Evolutionary conservation across 371 early-diverging fungal genomes (phyloP), one percentile per base, ranked within the genome.

Genomic region (Mortierella sp.): DNA sequence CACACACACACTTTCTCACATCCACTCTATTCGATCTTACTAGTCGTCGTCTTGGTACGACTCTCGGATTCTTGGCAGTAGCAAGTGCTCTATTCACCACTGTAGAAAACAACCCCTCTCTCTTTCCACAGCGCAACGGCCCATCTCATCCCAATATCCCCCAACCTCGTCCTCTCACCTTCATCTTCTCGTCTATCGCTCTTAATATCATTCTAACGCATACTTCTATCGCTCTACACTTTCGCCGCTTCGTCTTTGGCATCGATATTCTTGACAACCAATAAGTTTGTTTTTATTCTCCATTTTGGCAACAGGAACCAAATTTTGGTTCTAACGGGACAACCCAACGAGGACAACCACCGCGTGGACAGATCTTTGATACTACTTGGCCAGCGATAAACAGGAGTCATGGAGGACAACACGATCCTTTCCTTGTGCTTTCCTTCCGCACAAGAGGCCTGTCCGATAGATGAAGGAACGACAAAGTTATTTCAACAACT

Each of bases 361-460:
- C 51, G 51, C 51, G 52, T 39, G 65, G 55, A 55, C 65, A 60
- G 60, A 60, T 60, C 60, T 39, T 28, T 47, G 55, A 55, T 65
- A 55, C 65, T 37, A 54, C 55, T n/a, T 37, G 51, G 37, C 30
- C 63, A 62, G 45, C 51, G 40, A 67, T 24, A 37, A 39, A 65
- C 39, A 51, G 51, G 59, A 59, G 69, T 52, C 72, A 80, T 80
- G 80, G 75, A 71, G 51, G 80, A 71, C 58, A 75, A 70, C 62
- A 75, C 75, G 61, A 80, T 75, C 75, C 75, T 80, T 40, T 80
- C 80, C 62, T 62, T 80, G 60, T 72, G 75, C 75, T 80, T 80
- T 62, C 67, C 75, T 62, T 74, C 80, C 26, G 57, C 68, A 55
- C 65, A 62, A 45, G 73, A 62, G 32, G 52, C 67, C 52, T 61